Base-by-base conservation (phyloP, 768 basidiomycete genomes). In the Flagelloscypha sp. region DNA sequence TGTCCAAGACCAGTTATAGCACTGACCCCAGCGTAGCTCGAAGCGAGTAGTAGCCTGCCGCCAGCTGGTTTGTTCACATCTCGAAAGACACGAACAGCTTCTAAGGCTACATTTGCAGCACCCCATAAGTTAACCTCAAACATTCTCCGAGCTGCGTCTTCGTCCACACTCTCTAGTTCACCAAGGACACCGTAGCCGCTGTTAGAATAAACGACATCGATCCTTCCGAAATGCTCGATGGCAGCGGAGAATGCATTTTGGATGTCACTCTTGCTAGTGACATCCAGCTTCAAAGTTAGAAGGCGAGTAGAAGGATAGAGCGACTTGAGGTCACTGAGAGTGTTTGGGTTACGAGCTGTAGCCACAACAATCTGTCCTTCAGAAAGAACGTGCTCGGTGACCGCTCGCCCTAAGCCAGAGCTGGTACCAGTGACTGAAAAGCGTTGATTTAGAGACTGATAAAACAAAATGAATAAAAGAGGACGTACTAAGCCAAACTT, bases 71-170 rank as follows among this genome's bases (percentile, higher is more conserved):
- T n/a, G n/a, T n/a, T n/a, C n/a, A n/a, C n/a, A n/a, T n/a, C n/a
- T n/a, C n/a, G n/a, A n/a, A n/a, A n/a, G n/a, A n/a, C n/a, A n/a
- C n/a, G n/a, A n/a, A n/a, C n/a, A n/a, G n/a, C n/a, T n/a, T n/a
- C n/a, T n/a, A n/a, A n/a, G n/a, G n/a, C n/a, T n/a, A n/a, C n/a
- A n/a, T n/a, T n/a, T n/a, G n/a, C n/a, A n/a, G 46, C 48, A 2
- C 52, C 48, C 55, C 48, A 54, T 24, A 54, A 49, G 20, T 58
- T 56, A 3, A 50, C 49, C 0, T 56, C 48, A 10, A 56, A 55
- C 42, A 53, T 9, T 0, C 28, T 38, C 1, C 38, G 40, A 5
- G 55, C 57, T 0, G 12, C 18, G 3, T 46, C 46, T 17, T 47
- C 38, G 17, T 42, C 45, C 1, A 24, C 41, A 13, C 30, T 44